phyloP scores from a whole-genome alignment of 768 basidiomycete genomes.

The Russula sp. region DNA sequence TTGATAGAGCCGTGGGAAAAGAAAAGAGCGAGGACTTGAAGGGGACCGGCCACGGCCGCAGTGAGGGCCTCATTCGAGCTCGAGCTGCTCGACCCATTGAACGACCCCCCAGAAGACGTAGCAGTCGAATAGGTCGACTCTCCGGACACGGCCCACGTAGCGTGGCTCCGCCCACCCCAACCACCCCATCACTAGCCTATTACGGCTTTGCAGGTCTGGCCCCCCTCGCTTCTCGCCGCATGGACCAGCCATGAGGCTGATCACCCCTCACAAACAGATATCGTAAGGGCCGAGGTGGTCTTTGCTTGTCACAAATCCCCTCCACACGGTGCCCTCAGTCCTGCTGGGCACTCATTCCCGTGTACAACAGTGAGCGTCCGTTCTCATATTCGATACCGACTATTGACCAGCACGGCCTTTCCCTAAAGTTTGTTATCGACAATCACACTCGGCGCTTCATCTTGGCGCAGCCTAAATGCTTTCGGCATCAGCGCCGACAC shows the following conservation, averaged over 20 bases:
- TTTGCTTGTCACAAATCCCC: conserved; percentile 21
- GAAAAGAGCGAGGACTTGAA: background rate
- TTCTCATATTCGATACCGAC: background rate
- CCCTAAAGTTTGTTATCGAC: conserved; percentile 19
- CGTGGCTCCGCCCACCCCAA: conserved; percentile 4
- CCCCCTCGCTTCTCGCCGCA: conserved; percentile 29
- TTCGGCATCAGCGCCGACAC: conserved; percentile 19
- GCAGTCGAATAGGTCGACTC: background rate
- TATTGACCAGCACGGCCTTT: conserved; percentile 2
- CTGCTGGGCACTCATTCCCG: conserved; percentile 19
- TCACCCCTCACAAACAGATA: conserved; percentile 22
- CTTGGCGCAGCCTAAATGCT: conserved; percentile 27
- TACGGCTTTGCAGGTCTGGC: conserved; percentile 26
- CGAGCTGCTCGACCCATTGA: background rate
- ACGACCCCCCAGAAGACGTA: background rate
- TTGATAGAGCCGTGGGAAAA: conserved; percentile 28
- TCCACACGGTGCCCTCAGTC: conserved; percentile 18
- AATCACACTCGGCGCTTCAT: conserved; percentile 21
- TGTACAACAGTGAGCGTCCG: conserved; percentile 16
- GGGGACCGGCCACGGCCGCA: background rate
- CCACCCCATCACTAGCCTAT: background rate
- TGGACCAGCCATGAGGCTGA: conserved; percentile 31
- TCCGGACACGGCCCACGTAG: background rate
- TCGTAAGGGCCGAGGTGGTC: conserved; percentile 20
- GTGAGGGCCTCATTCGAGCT: conserved; percentile 12